A percentile compares a stretch with the other conserved stretches of the same genome.
These are phyloP conservation scores for Phytophthora hibernalis DNA, from an alignment of 352 stramenopile species.

Conservation along the genomic window DNA sequence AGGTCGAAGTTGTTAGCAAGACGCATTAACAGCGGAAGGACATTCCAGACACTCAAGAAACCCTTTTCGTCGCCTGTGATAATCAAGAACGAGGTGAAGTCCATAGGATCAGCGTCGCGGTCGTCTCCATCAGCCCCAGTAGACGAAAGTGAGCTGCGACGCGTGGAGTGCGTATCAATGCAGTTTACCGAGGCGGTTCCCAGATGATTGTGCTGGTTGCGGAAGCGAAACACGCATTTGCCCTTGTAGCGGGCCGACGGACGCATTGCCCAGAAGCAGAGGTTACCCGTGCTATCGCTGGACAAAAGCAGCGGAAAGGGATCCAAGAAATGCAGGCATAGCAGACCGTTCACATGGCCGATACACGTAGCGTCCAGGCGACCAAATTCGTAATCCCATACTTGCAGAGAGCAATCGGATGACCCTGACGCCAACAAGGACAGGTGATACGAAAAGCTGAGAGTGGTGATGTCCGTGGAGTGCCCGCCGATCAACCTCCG, in stretches of 20 bases:
- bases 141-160: constrained; percentile 8
- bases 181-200: constrained; percentile 60
- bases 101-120: constrained; percentile 22
- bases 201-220: constrained; percentile 53
- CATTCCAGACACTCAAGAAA: constrained; percentile 75
- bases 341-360: constrained; percentile 72
- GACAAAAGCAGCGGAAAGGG: constrained; percentile 75
- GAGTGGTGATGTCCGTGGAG: constrained; percentile 76
- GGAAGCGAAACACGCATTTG: constrained; percentile 81
- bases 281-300: constrained; percentile 72
- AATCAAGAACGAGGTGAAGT: constrained; percentile 58
- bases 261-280: constrained; percentile 83
- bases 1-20: constrained; percentile 69
- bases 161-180: constrained; percentile 43
- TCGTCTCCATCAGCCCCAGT: constrained; percentile 23
- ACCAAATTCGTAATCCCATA: constrained; percentile 92
- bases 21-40: constrained; percentile 61
- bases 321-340: constrained; percentile 75
- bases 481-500: constrained; percentile 79
- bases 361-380: constrained; percentile 78
- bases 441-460: constrained; percentile 76
- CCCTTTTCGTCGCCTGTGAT: constrained; percentile 85
- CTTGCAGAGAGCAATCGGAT: constrained; percentile 70
- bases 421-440: constrained; percentile 83
- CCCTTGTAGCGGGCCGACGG: constrained; percentile 63